phyloP scores from a whole-genome alignment of 1,139 yeast species.

The Pichia sp. region DNA sequence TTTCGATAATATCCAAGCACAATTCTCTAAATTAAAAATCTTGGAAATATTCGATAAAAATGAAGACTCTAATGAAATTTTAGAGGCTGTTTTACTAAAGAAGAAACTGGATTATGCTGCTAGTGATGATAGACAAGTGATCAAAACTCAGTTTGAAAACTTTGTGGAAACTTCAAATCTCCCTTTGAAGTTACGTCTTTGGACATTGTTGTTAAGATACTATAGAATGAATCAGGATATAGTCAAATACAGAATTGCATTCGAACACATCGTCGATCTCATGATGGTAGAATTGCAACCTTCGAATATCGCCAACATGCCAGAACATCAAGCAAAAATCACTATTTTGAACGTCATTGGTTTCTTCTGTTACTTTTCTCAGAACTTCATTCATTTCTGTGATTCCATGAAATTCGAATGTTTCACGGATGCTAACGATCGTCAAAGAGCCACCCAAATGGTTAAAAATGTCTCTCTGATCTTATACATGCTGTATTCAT shows the following conservation, averaged over 20 bases:
- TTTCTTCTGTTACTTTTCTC: conserved; percentile 44
- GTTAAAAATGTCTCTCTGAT: conserved; percentile 32
- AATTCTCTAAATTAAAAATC: conserved; percentile 65
- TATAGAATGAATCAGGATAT: conserved; percentile 46
- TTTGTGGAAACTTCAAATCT: conserved; percentile 65
- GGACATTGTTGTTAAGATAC: conserved; percentile 70
- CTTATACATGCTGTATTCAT: conserved; percentile 42
- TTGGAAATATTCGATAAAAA: conserved; percentile 64
- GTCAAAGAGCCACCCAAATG: not conserved
- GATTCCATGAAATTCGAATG: conserved; percentile 23
- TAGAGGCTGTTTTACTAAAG: conserved; percentile 42
- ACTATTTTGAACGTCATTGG: conserved; percentile 38
- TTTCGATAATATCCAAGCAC: conserved; percentile 49
- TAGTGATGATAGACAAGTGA: conserved; percentile 21
- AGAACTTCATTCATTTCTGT: conserved; percentile 31
- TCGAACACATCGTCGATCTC: conserved; percentile 47
- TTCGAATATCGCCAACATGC: conserved; percentile 21
- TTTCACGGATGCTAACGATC: not conserved
- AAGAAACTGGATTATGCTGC: conserved; percentile 3
- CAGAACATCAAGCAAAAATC: conserved; percentile 12
- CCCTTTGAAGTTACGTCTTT: conserved; percentile 65
- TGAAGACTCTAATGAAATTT: conserved; percentile 40
- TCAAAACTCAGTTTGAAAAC: conserved; percentile 49
- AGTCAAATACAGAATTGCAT: conserved; percentile 49
- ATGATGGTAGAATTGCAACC: conserved; percentile 40